These are phyloP conservation scores for Tolypocladium amazonense DNA, from an alignment of 2,329 filamentous ascomycete species.

Conservation along the genomic window DNA sequence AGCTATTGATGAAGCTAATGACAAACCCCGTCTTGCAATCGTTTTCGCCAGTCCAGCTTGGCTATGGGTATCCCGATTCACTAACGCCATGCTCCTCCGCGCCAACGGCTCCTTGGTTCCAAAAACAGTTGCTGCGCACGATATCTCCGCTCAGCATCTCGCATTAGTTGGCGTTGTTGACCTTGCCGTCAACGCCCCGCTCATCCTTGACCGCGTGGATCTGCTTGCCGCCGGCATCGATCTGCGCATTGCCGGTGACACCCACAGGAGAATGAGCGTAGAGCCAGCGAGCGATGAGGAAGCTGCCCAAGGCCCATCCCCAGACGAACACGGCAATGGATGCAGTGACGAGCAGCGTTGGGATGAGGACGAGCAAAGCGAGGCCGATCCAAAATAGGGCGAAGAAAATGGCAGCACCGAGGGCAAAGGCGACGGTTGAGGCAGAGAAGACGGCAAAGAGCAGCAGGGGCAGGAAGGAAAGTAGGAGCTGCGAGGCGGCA, in stretches of 20 bases:
- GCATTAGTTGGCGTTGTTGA: background rate
- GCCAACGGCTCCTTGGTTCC: background rate
- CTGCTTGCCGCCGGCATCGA: slow-evolving; percentile 10
- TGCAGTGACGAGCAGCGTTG: slow-evolving; percentile 56
- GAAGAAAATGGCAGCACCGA: slow-evolving; percentile 53
- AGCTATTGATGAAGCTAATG: background rate
- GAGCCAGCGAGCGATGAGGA: slow-evolving; percentile 35
- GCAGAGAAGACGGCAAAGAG: slow-evolving; percentile 59
- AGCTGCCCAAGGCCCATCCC: slow-evolving; percentile 54
- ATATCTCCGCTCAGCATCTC: background rate
- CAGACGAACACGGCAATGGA: slow-evolving; percentile 54
- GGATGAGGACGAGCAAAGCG: slow-evolving; percentile 56
- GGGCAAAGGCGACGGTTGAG: slow-evolving; percentile 50
- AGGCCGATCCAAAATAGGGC: slow-evolving; percentile 57
- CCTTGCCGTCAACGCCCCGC: slow-evolving; percentile 10
- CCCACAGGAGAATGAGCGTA: slow-evolving; percentile 25
- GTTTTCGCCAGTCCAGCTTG: background rate
- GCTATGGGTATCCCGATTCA: background rate
- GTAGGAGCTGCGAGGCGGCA: slow-evolving; percentile 50
- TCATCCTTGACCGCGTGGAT: slow-evolving; percentile 11
- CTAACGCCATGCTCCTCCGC: background rate
- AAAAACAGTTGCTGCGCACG: background rate
- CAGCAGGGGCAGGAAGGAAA: slow-evolving; percentile 56
- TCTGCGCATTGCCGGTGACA: slow-evolving; percentile 8
- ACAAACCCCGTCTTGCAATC: background rate